Evolutionary conservation across 225 moss, liverwort and hornwort species (phyloP).

Genomic region (Polytrichum formosum): DNA sequence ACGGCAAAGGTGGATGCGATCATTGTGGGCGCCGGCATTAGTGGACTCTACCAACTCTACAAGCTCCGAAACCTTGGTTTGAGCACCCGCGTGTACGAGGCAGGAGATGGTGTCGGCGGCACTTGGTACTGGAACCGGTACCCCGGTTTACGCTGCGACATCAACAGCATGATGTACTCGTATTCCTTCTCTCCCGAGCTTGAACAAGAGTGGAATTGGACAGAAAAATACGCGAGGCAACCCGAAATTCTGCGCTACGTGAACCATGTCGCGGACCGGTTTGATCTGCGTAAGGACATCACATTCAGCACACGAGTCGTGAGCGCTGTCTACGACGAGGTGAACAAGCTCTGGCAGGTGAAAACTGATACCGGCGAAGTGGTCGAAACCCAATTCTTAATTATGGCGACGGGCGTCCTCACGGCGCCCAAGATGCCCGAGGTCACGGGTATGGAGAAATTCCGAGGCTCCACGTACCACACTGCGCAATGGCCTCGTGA

Average conservation of each 20-base stretch:
- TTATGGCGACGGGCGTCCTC: constrained; percentile 34
- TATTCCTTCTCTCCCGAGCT: constrained; percentile 45
- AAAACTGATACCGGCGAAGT: constrained; percentile 21
- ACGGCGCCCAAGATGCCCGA: constrained; percentile 8
- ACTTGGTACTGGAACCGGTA: constrained; percentile 48
- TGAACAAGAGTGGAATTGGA: constrained; percentile 50
- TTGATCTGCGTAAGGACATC: constrained; percentile 43
- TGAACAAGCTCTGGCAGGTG: constrained; percentile 22
- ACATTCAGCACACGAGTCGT: constrained; percentile 31
- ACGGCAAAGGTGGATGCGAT: constrained; percentile 27
- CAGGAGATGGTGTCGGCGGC: constrained; percentile 36
- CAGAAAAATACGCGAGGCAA: constrained; percentile 17
- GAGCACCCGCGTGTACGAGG: constrained; percentile 22
- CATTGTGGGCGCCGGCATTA: constrained; percentile 25
- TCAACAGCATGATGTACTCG: constrained; percentile 27
- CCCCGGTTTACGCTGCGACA: constrained; percentile 44
- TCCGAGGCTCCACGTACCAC: constrained; percentile 19
- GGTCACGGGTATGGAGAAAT: constrained; percentile 19
- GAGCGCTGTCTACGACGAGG: constrained; percentile 20
- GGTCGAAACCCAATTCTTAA: constrained; percentile 15
- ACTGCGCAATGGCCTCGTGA: constrained; percentile 32
- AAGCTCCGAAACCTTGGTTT: constrained; percentile 19
- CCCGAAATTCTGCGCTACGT: constrained; percentile 35
- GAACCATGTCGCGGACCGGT: constrained; percentile 38
- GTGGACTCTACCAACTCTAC: constrained; percentile 37